Base-by-base conservation (phyloP, 306 rosid genomes). In the Dryas alaskensis region DNA sequence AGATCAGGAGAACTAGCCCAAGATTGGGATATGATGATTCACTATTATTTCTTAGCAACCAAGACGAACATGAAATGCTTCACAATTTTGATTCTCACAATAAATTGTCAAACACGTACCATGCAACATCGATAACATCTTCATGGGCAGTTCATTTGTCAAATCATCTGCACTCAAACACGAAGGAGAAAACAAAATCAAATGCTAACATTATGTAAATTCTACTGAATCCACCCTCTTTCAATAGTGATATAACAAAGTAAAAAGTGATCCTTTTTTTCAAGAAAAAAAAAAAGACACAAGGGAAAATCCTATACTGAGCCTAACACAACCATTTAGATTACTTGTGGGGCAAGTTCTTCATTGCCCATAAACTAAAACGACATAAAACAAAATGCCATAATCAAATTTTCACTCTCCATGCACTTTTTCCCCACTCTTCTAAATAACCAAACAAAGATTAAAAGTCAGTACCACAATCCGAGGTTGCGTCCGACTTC, bases 161-260 rank as follows among this genome's bases (percentile, higher is more conserved):
- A 65, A 70, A 74, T 79, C 84, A 79, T 73, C 98, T 85, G 79
- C 96, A 86, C 73, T 78, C 81, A 70, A 86, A 84, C 74, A 44
- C 65, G 10, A 58, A 59, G 22, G n/a, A 19, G 65, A 31, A 4
- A 58, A 55, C 25, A 25, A 67, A 17, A 51, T 25, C 25, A 25
- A 27, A 67, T 4, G 12, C 12, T 27, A 19, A 5, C 64, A 59
- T 4, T 11, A 27, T 16, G 19, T 31, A 5, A 59, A 59, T 25
- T 3, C 37, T 10, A 22, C 71, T 11, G 1, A 25, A 50, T 46
- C 42, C 70, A 66, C 9, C 11, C 39, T 65, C 53, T 16, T 47
- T 47, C 4, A 47, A 70, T 8, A 48, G 7, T 60, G 25, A 19
- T n/a, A 45, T 19, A 58, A n/a, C 14, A 52, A 49, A 59, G 2